These are phyloP conservation scores for Hyaloscypha hepaticicola DNA, from an alignment of 495 filamentous ascomycete species.

Conservation along the genomic window DNA sequence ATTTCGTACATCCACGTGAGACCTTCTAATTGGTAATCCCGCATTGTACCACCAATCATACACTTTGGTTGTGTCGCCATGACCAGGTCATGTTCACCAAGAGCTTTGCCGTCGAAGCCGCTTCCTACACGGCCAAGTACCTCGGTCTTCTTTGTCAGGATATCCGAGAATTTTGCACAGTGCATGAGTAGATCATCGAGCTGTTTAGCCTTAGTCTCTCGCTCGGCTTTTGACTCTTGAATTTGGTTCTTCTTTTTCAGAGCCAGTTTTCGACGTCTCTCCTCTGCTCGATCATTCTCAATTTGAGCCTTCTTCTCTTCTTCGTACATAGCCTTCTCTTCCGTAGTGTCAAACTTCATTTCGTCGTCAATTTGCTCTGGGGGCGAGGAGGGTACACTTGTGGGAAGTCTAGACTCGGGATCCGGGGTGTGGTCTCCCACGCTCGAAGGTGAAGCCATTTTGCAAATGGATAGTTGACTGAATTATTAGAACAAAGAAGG, in stretches of 20 bases:
- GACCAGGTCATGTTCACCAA: constrained; percentile 74
- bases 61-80: constrained; percentile 83
- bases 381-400: constrained; percentile 45
- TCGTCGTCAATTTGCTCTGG: constrained; percentile 28
- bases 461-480: constrained; percentile 3
- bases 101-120: constrained; percentile 46
- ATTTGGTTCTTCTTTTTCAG: constrained; percentile 34
- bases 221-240: constrained; percentile 45
- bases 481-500: not conserved
- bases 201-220: constrained; percentile 50
- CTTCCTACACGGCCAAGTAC: constrained; percentile 54
- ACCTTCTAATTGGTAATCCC: constrained; percentile 90
- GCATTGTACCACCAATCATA: constrained; percentile 87
- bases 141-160: constrained; percentile 54
- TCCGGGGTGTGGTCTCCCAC: constrained; percentile 33
- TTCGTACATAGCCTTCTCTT: constrained; percentile 29
- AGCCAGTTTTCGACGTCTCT: constrained; percentile 34
- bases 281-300: constrained; percentile 48
- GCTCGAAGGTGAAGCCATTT: constrained; percentile 34
- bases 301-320: constrained; percentile 52
- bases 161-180: constrained; percentile 45
- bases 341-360: constrained; percentile 14
- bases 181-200: constrained; percentile 46
- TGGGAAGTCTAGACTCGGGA: constrained; percentile 39
- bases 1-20: constrained; percentile 93